Conservation (phyloP, 768 basidiomycete genomes). For the Pleurotus citrinopileatus region DNA sequence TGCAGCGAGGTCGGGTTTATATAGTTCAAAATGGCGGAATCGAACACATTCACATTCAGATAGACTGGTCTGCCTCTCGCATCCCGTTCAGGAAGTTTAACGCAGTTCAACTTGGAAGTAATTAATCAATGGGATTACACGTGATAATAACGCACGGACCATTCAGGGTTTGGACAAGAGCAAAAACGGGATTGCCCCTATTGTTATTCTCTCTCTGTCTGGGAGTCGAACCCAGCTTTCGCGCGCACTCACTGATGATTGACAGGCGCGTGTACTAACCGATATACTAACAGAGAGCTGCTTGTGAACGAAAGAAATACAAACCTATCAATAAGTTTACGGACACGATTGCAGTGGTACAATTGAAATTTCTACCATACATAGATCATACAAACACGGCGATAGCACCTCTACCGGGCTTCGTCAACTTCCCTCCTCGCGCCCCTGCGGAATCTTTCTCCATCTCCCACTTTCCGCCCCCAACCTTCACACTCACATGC, state of each 20-base stretch:
- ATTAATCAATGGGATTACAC: neutral
- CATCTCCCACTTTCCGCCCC: slow-evolving; percentile 55
- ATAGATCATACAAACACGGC: slow-evolving; percentile 40
- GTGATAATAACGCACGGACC: neutral
- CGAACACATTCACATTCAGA: neutral
- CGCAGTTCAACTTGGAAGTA: neutral
- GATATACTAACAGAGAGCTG: slow-evolving; percentile 9
- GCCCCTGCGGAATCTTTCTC: slow-evolving; percentile 41
- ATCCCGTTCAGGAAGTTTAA: neutral
- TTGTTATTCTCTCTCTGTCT: slow-evolving; percentile 9
- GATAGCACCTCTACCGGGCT: slow-evolving; percentile 35
- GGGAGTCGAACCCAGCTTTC: slow-evolving; percentile 11
- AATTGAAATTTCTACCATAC: too few relatives aligned
- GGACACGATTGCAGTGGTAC: too few relatives aligned
- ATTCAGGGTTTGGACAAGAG: slow-evolving; percentile 1
- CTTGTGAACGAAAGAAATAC: too few relatives aligned
- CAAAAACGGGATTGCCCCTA: too few relatives aligned
- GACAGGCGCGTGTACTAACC: slow-evolving; percentile 12
- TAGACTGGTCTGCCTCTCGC: neutral
- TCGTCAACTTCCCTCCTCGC: slow-evolving; percentile 11
- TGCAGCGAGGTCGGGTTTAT: neutral
- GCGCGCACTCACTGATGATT: neutral
- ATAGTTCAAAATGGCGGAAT: neutral
- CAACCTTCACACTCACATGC: slow-evolving; percentile 55
- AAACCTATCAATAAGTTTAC: too few relatives aligned